phyloP scores from a whole-genome alignment of 306 rosid species.

The Abrus precatorius region DNA sequence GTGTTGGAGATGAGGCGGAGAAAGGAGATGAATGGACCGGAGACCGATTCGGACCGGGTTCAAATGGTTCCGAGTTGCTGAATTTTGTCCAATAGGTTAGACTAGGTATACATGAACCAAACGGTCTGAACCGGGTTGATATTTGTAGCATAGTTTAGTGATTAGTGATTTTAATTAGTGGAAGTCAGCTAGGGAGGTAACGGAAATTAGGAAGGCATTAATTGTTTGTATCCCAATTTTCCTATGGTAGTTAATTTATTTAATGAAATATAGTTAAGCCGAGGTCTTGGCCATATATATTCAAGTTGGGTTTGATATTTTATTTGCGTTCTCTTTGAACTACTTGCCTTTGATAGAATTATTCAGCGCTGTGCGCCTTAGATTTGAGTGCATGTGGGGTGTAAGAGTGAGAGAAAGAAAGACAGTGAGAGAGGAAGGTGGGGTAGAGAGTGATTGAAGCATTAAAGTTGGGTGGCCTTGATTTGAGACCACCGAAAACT shows the following conservation, averaged over 20 bases:
- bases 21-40: conserved; percentile 61
- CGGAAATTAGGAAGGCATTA: conserved; percentile 51
- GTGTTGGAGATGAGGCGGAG: conserved; percentile 85
- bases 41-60: conserved; percentile 45
- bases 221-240: conserved; percentile 46
- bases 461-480: conserved; percentile 45
- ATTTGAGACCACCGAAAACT: conserved; percentile 53
- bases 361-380: conserved; percentile 42
- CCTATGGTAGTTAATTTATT: conserved; percentile 40
- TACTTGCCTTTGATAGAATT: conserved; percentile 43
- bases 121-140: conserved; percentile 43
- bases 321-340: conserved; percentile 20
- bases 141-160: conserved; percentile 34
- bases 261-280: conserved; percentile 26
- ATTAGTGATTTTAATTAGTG: conserved; percentile 41
- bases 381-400: conserved; percentile 42
- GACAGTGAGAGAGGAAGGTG: conserved; percentile 1
- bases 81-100: conserved; percentile 23
- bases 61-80: conserved; percentile 57
- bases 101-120: conserved; percentile 10
- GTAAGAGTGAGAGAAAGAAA: not conserved
- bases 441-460: conserved; percentile 42
- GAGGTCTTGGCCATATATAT: conserved; percentile 37
- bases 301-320: conserved; percentile 45
- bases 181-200: conserved; percentile 43